Evolutionary conservation across 306 rosid genomes (phyloP), one percentile per base, ranked within the genome.

Genomic region (Cucurbita argyrosperma): DNA sequence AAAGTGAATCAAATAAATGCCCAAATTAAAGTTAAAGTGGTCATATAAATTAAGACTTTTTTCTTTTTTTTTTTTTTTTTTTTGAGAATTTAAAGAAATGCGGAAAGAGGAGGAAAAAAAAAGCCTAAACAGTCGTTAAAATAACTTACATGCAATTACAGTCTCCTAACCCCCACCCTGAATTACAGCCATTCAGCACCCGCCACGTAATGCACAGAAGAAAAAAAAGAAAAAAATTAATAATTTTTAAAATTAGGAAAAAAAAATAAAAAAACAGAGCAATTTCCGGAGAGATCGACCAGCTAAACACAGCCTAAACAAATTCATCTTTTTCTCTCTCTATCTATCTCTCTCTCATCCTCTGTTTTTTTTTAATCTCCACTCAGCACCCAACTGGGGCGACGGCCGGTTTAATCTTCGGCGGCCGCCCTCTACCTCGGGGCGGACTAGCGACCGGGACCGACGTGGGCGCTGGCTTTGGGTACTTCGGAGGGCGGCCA

Each of bases 351-450:
- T 16, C 21, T 38, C 39, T 66, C 35, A 21, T 14, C 3, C 75
- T 67, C 64, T 63, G 45, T 39, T 64, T 42, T 37, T 37, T 10
- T n/a, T 18, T 30, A 30, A 30, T 30, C 45, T 19, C 63, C 52
- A 14, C 79, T 82, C 82, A 85, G 72, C 89, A 85, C 8, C 78
- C 87, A 5, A 85, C 80, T 1, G 85, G 79, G 0, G 87, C 80
- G 14, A 85, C 82, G 0, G 82, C 81, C 53, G 89, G 89, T 74
- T 85, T 85, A 10, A 80, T 80, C 76, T 85, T 85, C 8, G 89
- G 89, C 51, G 89, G 89, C 74, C 89, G 79, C 5, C 89, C 89
- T 66, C 89, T 83, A 2, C 89, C 89, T 74, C 89, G 74, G 2
- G 85, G 81, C 0, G 81, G 40, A 1, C 83, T 85, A 12, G 56